phyloP scores from a whole-genome alignment of 306 rosid species.

The Rosa multiflora region DNA sequence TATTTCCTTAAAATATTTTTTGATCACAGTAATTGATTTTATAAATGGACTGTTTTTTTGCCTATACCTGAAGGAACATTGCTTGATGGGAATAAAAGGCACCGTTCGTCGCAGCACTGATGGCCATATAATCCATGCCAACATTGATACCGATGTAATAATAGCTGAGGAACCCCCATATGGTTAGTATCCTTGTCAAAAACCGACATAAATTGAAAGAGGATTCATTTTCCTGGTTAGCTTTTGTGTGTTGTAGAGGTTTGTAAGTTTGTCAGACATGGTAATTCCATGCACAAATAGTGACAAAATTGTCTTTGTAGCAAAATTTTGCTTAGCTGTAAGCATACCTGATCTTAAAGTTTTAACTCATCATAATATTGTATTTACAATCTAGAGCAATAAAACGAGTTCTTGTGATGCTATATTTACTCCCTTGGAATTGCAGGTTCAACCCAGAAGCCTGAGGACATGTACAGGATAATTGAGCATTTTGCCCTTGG shows the following conservation, averaged over 20 bases:
- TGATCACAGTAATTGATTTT: background rate
- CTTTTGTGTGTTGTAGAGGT: background rate
- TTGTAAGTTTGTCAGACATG: background rate
- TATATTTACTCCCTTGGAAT: conserved; percentile 13
- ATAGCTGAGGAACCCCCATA: conserved; percentile 98
- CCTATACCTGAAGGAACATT: conserved; percentile 71
- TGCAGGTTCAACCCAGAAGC: conserved; percentile 97
- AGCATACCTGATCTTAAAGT: background rate
- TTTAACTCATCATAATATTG: background rate
- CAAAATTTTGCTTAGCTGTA: background rate
- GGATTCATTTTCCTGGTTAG: background rate
- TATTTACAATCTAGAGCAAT: conserved; percentile 13
- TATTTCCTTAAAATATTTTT: background rate
- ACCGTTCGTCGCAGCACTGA: conserved; percentile 99
- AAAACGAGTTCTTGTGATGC: conserved; percentile 13
- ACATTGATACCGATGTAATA: conserved; percentile 96
- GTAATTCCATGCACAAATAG: background rate
- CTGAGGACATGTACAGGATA: conserved; percentile 98
- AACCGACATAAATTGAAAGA: background rate
- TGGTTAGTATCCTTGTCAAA: conserved; percentile 54
- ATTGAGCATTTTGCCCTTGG: conserved; percentile 99
- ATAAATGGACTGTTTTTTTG: conserved; percentile 19
- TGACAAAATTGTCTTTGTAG: background rate
- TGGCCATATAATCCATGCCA: conserved; percentile 99
- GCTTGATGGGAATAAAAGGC: conserved; percentile 99